Evolutionary conservation across 2,329 filamentous ascomycete genomes (phyloP).

Genomic region (Sarocladium brachiariae): DNA sequence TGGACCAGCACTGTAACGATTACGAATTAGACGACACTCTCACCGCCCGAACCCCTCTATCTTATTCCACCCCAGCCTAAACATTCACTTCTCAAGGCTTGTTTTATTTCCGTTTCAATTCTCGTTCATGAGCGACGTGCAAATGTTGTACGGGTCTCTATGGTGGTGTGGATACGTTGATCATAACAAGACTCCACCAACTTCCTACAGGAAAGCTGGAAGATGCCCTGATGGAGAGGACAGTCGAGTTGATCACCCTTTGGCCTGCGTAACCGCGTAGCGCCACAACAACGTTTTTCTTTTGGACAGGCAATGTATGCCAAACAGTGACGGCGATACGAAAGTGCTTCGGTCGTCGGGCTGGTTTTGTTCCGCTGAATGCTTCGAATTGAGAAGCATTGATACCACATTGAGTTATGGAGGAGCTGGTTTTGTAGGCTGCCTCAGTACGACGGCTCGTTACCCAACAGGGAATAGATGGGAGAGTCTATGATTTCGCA

Average conservation of each 20-base stretch:
- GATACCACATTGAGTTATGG: too few relatives aligned
- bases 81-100: not conserved
- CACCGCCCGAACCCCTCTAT: too few relatives aligned
- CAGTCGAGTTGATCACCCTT: constrained; percentile 1
- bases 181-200: not conserved
- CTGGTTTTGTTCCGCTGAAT: not conserved
- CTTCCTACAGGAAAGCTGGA: constrained; percentile 1
- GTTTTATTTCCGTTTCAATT: not conserved
- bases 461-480: not conserved
- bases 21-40: not conserved
- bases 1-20: not conserved
- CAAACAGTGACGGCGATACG: not conserved
- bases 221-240: not conserved
- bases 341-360: constrained; percentile 3
- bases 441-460: too few relatives aligned
- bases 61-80: not conserved
- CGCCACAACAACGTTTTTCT: constrained; percentile 6
- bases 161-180: constrained; percentile 9
- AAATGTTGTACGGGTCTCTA: not conserved
- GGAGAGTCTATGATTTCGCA: not conserved
- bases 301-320: not conserved
- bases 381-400: not conserved
- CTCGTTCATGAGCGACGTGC: constrained; percentile 3
- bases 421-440: too few relatives aligned
- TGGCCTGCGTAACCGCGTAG: not conserved